Evolutionary conservation across 2,329 filamentous ascomycete species (phyloP).

Genomic region (Colletotrichum chrysophilum): DNA sequence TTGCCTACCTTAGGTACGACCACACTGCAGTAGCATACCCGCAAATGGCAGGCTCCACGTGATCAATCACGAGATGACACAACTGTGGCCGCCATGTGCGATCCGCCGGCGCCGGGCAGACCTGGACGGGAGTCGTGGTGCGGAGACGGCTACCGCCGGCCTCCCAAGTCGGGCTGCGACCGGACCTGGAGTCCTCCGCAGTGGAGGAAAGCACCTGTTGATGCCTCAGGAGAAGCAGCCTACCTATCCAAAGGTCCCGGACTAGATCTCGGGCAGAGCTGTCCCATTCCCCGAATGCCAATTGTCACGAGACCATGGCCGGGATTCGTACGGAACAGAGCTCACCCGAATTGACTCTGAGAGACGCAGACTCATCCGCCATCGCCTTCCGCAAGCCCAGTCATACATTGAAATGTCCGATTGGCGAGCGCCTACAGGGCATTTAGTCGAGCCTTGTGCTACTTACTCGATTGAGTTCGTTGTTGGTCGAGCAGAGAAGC

Average conservation of each 20-base stretch:
- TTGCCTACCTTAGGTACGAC: background rate
- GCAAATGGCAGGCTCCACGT: background rate
- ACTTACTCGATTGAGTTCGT: background rate
- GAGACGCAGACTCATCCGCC: background rate
- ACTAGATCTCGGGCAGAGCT: slow-evolving; percentile 1
- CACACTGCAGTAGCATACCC: background rate
- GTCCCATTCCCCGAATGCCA: background rate
- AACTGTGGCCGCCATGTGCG: background rate
- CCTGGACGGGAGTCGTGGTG: too few species aligned
- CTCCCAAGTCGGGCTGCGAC: background rate
- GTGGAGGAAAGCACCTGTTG: background rate
- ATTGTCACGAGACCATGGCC: background rate
- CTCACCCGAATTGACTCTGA: background rate
- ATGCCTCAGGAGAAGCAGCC: background rate
- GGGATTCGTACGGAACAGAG: background rate
- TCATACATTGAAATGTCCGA: background rate
- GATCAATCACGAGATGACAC: background rate
- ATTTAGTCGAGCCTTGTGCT: background rate
- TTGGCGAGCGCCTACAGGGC: background rate
- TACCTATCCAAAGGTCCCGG: background rate
- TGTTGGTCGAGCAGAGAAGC: background rate
- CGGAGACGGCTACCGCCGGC: background rate
- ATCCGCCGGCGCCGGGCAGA: background rate
- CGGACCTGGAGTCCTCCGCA: too few species aligned
- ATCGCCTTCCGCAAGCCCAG: background rate